These are phyloP conservation scores for Pichia cabralensis DNA, from an alignment of 805 yeast genomes.

Conservation along the genomic window DNA sequence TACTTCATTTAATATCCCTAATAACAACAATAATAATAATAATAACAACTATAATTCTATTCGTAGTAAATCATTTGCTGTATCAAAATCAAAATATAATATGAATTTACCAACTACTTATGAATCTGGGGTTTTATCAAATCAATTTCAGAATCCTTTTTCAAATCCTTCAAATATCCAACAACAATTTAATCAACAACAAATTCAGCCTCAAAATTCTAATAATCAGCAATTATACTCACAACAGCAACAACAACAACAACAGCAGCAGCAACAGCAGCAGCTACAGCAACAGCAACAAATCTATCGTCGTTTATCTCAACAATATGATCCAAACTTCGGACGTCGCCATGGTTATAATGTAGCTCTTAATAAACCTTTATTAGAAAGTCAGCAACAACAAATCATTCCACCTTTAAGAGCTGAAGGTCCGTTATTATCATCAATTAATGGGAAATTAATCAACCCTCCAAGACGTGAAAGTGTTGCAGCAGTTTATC, in stretches of 20 bases:
- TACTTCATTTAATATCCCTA: too few relatives aligned
- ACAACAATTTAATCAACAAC: background rate
- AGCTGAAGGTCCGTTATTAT: constrained; percentile 23
- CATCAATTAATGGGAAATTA: constrained; percentile 7
- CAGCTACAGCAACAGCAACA: background rate
- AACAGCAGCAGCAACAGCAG: background rate
- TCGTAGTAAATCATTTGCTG: constrained; percentile 7
- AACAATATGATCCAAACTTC: constrained; percentile 1
- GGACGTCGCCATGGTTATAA: too few relatives aligned
- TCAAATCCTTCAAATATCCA: too few relatives aligned
- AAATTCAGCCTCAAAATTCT: constrained; percentile 1
- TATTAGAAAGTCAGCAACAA: constrained; percentile 10
- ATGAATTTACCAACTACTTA: constrained; percentile 21
- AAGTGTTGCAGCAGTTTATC: constrained; percentile 22
- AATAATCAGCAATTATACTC: background rate
- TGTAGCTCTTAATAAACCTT: background rate
- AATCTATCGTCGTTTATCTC: constrained; percentile 1
- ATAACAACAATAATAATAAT: background rate
- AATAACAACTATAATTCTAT: background rate
- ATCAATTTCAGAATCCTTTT: too few relatives aligned
- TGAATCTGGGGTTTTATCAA: too few relatives aligned
- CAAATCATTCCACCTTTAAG: constrained; percentile 26
- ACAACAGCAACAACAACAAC: background rate
- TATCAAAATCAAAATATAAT: constrained; percentile 12
- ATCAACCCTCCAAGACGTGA: constrained; percentile 19